Evolutionary conservation across 2,329 filamentous ascomycete species (phyloP).

Genomic region (Monilinia fructigena): DNA sequence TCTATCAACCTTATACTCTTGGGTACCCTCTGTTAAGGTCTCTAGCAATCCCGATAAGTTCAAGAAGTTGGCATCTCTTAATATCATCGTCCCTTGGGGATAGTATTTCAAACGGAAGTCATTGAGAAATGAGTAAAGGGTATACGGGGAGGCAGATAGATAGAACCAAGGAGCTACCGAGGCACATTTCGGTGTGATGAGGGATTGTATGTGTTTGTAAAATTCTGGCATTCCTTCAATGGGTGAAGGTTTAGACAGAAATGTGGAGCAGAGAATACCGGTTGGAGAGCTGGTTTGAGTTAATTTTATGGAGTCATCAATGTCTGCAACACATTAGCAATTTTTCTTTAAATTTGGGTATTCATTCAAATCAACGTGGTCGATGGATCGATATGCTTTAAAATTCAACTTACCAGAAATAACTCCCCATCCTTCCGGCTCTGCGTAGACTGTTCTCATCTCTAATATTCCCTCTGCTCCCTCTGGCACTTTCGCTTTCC

Average conservation of each 20-base stretch:
- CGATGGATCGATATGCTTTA: too few species aligned
- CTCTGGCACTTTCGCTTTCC: conserved; percentile 49
- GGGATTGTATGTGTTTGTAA: conserved; percentile 63
- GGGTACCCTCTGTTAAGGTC: conserved; percentile 74
- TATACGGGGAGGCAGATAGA: conserved; percentile 90
- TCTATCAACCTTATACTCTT: conserved; percentile 80
- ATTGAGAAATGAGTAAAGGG: conserved; percentile 83
- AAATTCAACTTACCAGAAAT: conserved; percentile 60
- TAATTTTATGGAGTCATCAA: conserved; percentile 94
- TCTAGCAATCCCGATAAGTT: conserved; percentile 76
- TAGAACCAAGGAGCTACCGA: conserved; percentile 79
- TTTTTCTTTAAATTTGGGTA: neutral
- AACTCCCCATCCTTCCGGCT: conserved; percentile 76
- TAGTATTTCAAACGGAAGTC: conserved; percentile 70
- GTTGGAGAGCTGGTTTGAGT: conserved; percentile 78
- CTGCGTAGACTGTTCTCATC: conserved; percentile 72
- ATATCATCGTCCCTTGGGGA: conserved; percentile 74
- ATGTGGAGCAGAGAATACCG: conserved; percentile 80
- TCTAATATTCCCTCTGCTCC: conserved; percentile 55
- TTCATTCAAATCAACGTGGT: neutral
- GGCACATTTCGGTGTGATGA: conserved; percentile 44
- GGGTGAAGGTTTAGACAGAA: conserved; percentile 70
- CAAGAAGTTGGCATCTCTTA: conserved; percentile 85
- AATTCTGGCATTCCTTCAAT: conserved; percentile 82
- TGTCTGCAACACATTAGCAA: conserved; percentile 53